phyloP scores from a whole-genome alignment of 805 yeast species.

The Candida vaughaniae region DNA sequence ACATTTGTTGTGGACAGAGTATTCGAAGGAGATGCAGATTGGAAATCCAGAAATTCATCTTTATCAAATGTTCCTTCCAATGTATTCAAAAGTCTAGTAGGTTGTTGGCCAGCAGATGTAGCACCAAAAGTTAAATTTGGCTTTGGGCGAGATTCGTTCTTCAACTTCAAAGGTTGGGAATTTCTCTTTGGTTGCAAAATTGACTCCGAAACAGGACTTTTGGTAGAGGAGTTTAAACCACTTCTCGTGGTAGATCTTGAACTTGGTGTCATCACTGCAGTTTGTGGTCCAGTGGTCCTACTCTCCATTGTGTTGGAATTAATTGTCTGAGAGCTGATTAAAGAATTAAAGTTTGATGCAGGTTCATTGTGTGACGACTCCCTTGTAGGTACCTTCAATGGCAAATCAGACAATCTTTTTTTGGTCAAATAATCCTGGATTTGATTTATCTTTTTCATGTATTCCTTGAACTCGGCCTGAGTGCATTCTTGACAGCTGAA shows the following conservation, averaged over 20 bases:
- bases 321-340: constrained; percentile 27
- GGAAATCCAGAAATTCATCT: constrained; percentile 16
- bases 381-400: constrained; percentile 9
- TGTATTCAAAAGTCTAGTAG: constrained; percentile 21
- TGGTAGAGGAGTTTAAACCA: too few relatives aligned
- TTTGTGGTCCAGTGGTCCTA: constrained; percentile 5
- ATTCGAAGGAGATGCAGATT: constrained; percentile 12
- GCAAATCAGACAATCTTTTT: constrained; percentile 19
- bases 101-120: constrained; percentile 11
- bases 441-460: constrained; percentile 21
- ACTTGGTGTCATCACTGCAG: constrained; percentile 3
- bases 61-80: constrained; percentile 23
- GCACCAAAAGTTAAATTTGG: constrained; percentile 24
- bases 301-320: constrained; percentile 11
- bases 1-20: background rate
- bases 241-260: background rate
- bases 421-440: constrained; percentile 21
- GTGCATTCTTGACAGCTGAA: constrained; percentile 41
- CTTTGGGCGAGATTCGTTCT: constrained; percentile 5
- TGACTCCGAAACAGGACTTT: background rate
- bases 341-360: constrained; percentile 21
- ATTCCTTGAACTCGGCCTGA: constrained; percentile 29
- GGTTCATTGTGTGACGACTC: background rate
- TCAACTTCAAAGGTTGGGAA: constrained; percentile 12
- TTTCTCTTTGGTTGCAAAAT: constrained; percentile 4